These are phyloP conservation scores for Elsinoe perseae DNA, from an alignment of 2,329 filamentous ascomycete species.

Conservation along the genomic window DNA sequence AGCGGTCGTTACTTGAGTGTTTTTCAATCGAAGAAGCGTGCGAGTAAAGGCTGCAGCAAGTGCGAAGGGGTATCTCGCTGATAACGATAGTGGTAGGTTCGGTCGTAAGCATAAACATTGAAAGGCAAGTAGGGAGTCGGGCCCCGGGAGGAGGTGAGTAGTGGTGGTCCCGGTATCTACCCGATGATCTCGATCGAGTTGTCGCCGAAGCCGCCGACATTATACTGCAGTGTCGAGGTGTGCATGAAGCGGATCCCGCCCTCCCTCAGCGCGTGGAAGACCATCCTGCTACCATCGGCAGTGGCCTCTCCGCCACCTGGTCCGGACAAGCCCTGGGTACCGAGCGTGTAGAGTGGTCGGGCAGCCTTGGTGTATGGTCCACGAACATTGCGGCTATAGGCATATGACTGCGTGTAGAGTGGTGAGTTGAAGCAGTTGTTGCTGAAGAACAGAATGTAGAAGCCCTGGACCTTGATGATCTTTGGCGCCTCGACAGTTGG, in stretches of 20 bases:
- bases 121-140: not conserved
- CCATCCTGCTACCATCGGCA: conserved; percentile 20
- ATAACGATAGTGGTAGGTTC: not conserved
- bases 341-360: conserved; percentile 22
- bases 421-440: conserved; percentile 20
- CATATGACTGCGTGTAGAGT: conserved; percentile 20
- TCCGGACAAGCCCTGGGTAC: conserved; percentile 18
- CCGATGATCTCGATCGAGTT: conserved; percentile 3
- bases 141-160: not conserved
- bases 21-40: not conserved
- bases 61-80: conserved; percentile 1
- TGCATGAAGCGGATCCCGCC: conserved; percentile 19
- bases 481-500: conserved; percentile 29
- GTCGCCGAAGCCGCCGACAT: not conserved
- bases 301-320: conserved; percentile 21
- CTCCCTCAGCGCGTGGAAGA: conserved; percentile 20
- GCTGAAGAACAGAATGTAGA: conserved; percentile 21
- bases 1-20: not conserved
- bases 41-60: not conserved
- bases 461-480: conserved; percentile 23
- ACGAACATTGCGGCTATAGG: conserved; percentile 16
- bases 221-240: conserved; percentile 16
- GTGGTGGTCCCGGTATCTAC: not conserved
- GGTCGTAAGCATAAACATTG: conserved; percentile 1
- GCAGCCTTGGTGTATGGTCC: conserved; percentile 19